Base-by-base conservation (phyloP, 1,139 yeast species). In the Suhomyces maxii region DNA sequence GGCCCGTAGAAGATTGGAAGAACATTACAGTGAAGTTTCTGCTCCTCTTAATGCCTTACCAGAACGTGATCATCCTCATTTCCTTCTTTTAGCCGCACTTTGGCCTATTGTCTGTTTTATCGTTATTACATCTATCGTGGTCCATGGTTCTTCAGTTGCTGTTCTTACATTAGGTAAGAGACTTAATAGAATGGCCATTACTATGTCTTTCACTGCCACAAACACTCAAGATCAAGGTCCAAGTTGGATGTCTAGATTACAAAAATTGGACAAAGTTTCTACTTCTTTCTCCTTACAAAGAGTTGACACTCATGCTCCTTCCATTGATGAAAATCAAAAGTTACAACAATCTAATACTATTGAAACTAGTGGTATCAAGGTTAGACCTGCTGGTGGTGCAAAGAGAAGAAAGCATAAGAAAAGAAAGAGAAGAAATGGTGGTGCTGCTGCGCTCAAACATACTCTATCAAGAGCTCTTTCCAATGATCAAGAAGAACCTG, bases 101-200 rank as follows among this genome's bases (percentile, higher is more conserved):
- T 93, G 99, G 98, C 99, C 99, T 1, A 77, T 89, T 8, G 89
- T 87, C 1, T 84, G 93, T 37, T 93, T 93, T 59, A 70, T 93
- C 51, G 89, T 93, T 34, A 75, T 93, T 9, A 80, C 95, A 0
- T 90, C 97, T 2, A 93, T 93, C 57, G 72, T 90, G 26, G 96
- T 93, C 28, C 99, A 93, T 68, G 99, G 99, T 11, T 91, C 98
- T 0, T 90, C 97, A 0, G 96, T 93, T 39, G 99, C 99, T 0
- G 97, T 91, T 6, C 79, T 90, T 54, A 84, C 95, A 0, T 76
- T 93, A 43, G 98, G 98, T 44, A 87, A 84, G 59, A 85, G 95
- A 50, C 79, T 93, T 63, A 90, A 91, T 69, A 84, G 95, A 51
- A 86, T 93, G 86, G 89, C 97, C 6, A 83, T 93, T 56, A 89